Evolutionary conservation across 2,329 filamentous ascomycete genomes (phyloP).

Genomic region (Cadophora gregata): DNA sequence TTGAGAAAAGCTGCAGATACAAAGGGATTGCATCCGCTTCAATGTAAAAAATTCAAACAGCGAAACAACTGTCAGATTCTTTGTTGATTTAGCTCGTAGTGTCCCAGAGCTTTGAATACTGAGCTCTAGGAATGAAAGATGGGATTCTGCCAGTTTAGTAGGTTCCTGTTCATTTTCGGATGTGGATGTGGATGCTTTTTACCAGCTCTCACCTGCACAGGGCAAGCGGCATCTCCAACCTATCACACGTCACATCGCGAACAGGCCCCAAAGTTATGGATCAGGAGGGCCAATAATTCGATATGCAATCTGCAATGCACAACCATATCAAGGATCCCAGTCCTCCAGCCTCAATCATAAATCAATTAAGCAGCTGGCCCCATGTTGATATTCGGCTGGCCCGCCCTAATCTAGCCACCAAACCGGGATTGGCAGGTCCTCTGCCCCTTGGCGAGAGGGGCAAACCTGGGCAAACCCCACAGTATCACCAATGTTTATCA

Average conservation of each 20-base stretch:
- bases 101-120: too few species aligned
- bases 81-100: too few species aligned
- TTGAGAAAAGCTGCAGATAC: too few species aligned
- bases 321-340: background rate
- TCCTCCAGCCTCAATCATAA: background rate
- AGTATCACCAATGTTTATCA: background rate
- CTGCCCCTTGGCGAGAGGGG: background rate
- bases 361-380: background rate
- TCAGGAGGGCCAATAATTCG: background rate
- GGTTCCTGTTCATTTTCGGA: too few species aligned
- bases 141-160: too few species aligned
- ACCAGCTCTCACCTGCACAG: too few species aligned
- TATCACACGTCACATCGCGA: background rate
- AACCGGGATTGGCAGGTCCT: conserved; percentile 1
- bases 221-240: too few species aligned
- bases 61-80: too few species aligned
- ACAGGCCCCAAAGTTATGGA: background rate
- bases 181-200: too few species aligned
- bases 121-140: too few species aligned
- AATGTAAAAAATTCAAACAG: too few species aligned
- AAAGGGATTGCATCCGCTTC: too few species aligned
- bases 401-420: background rate
- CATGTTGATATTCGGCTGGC: conserved; percentile 10
- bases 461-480: background rate
- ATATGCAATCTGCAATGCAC: conserved; percentile 1